A percentile compares a stretch with the other conserved stretches of the same genome.
These are phyloP conservation scores for Quercus aquifolioides DNA, from an alignment of 306 rosid species.

Conservation along the genomic window DNA sequence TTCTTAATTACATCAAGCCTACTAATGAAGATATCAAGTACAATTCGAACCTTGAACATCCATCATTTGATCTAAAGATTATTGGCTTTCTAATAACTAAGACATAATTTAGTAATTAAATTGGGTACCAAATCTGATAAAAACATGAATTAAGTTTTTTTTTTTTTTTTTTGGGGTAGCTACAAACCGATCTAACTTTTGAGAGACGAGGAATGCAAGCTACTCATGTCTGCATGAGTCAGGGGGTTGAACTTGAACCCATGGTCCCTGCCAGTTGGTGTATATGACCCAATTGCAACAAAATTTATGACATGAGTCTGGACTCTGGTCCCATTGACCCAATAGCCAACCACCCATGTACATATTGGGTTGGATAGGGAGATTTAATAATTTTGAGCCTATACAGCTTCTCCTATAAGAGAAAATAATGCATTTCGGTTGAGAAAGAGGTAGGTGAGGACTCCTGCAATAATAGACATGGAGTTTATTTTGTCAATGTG, in stretches of 20 bases:
- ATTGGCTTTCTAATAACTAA: too few species aligned
- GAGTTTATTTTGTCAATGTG: neutral
- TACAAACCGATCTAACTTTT: too few species aligned
- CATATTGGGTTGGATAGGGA: neutral
- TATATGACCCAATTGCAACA: neutral
- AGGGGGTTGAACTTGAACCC: neutral
- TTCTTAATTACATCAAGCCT: too few species aligned
- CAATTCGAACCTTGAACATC: too few species aligned
- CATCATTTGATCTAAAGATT: too few species aligned
- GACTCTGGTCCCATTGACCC: conserved; percentile 15
- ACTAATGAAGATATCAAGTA: too few species aligned
- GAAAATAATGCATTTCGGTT: conserved; percentile 30
- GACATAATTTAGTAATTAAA: too few species aligned
- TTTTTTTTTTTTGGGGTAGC: too few species aligned
- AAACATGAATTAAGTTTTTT: too few species aligned
- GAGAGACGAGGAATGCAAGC: too few species aligned
- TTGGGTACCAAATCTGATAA: too few species aligned
- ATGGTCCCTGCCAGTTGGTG: neutral
- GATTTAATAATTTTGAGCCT: neutral
- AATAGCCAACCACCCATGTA: neutral
- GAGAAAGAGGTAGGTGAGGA: conserved; percentile 21
- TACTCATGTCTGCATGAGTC: too few species aligned
- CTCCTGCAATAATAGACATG: neutral
- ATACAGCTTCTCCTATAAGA: conserved; percentile 23
- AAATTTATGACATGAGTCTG: neutral